A percentile compares a stretch with the other conserved stretches of the same genome.
phyloP scores from a whole-genome alignment of 306 rosid species.

The Vigna mungo region DNA sequence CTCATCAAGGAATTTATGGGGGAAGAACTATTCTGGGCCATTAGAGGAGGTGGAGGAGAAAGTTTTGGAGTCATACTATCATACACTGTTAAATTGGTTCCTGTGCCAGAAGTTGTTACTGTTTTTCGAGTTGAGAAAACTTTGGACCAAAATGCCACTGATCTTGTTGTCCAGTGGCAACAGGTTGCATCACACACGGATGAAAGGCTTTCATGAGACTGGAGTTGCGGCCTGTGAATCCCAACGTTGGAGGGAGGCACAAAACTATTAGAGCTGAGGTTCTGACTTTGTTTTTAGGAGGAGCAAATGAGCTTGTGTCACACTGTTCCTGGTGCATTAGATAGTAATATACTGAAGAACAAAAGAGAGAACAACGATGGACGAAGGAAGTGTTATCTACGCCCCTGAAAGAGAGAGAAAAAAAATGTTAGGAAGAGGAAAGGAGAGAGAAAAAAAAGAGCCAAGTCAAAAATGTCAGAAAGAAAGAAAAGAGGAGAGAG shows the following conservation, averaged over 20 bases:
- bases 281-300: background rate
- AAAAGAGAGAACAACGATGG: too few species aligned
- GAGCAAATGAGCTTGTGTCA: background rate
- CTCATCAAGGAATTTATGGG: background rate
- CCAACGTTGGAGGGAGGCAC: background rate
- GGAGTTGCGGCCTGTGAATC: background rate
- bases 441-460: too few species aligned
- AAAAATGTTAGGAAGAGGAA: too few species aligned
- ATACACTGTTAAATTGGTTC: constrained; percentile 16
- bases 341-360: too few species aligned
- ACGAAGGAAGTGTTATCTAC: too few species aligned
- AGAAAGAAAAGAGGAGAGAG: too few species aligned
- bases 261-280: background rate
- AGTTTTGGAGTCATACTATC: constrained; percentile 41
- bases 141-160: constrained; percentile 13
- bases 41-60: constrained; percentile 28
- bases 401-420: too few species aligned
- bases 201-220: constrained; percentile 30
- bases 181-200: constrained; percentile 34
- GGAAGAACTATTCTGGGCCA: background rate
- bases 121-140: constrained; percentile 7
- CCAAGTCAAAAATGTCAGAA: too few species aligned
- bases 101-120: background rate
- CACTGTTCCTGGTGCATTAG: too few species aligned
- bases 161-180: constrained; percentile 35